phyloP scores from a whole-genome alignment of 2,329 filamentous ascomycete species.

The Rhynchosporium agropyri region DNA sequence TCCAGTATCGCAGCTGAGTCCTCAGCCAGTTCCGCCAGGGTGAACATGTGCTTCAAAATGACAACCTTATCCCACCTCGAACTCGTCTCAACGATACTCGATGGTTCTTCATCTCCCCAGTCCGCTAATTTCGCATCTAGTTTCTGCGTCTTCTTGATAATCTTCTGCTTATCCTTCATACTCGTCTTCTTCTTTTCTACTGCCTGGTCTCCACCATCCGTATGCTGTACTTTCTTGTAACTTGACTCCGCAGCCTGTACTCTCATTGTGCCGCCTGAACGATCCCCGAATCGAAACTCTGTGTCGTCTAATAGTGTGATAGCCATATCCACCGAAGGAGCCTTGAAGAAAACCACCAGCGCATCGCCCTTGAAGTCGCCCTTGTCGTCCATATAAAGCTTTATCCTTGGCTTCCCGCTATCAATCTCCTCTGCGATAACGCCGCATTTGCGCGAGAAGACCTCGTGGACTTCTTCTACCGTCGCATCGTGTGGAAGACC shows the following conservation, averaged over 20 bases:
- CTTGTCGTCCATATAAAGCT: constrained; percentile 81
- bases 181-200: constrained; percentile 51
- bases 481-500: constrained; percentile 81
- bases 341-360: constrained; percentile 90
- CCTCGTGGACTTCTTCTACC: constrained; percentile 75
- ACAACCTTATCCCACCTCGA: constrained; percentile 77
- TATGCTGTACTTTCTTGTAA: constrained; percentile 86
- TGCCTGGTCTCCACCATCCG: constrained; percentile 42
- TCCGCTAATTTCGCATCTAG: constrained; percentile 89
- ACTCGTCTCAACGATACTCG: constrained; percentile 56
- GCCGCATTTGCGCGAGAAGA: constrained; percentile 83
- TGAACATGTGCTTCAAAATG: constrained; percentile 92
- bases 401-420: constrained; percentile 83
- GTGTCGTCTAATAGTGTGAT: constrained; percentile 81
- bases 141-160: constrained; percentile 89
- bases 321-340: constrained; percentile 86
- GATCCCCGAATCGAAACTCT: constrained; percentile 69
- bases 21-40: constrained; percentile 78
- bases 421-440: constrained; percentile 95
- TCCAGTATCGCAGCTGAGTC: constrained; percentile 82
- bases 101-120: constrained; percentile 89
- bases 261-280: constrained; percentile 65
- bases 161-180: constrained; percentile 79
- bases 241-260: constrained; percentile 86
- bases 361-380: constrained; percentile 93